Base-by-base conservation (phyloP, 768 basidiomycete species). In the Russula foetens region DNA sequence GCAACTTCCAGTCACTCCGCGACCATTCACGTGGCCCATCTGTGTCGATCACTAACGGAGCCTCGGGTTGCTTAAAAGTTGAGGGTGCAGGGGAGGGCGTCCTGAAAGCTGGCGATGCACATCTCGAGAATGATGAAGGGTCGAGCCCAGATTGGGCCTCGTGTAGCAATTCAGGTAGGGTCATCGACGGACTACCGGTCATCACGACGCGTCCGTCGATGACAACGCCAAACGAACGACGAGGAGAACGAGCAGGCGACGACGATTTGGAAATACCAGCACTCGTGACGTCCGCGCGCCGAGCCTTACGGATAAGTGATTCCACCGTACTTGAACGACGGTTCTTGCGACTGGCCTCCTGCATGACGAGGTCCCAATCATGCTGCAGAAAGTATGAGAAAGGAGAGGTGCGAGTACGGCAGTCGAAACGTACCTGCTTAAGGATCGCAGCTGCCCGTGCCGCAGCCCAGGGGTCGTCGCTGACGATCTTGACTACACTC, bases 391-490 rank as follows among this genome's bases (percentile, higher is more conserved):
- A 43, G 54, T 3, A 21, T 14, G 6, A 55, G 47, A 26, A 35
- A n/a, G 14, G 29, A 41, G 28, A 9, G 9, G 21, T 21, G 19
- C 19, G 14, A 31, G 17, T 2, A 21, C 24, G 28, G 17, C n/a
- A 3, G 3, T 21, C 7, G 24, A 1, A 14, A 71, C 83, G n/a
- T 51, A 91, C 92, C 78, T 90, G 81, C 72, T 89, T 92, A 66
- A 97, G 76, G 60, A 97, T 94, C 0, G 94, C 94, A 35, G 91
- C 93, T n/a, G 93, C 94, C 50, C 90, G 76, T 2, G 93, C 94
- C 48, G 94, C 94, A 19, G 91, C 91, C 60, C 80, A 78, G 2
- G 94, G 90, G 71, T 96, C 90, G 23, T 83, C 81, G 60, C 90
- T 92, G 2, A 85, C 85, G 62, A 96, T 89, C 74, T 90, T 87